Evolutionary conservation across 2,329 filamentous ascomycete species (phyloP), one percentile per base, ranked within the genome.

Genomic region (Epicoccum nigrum): DNA sequence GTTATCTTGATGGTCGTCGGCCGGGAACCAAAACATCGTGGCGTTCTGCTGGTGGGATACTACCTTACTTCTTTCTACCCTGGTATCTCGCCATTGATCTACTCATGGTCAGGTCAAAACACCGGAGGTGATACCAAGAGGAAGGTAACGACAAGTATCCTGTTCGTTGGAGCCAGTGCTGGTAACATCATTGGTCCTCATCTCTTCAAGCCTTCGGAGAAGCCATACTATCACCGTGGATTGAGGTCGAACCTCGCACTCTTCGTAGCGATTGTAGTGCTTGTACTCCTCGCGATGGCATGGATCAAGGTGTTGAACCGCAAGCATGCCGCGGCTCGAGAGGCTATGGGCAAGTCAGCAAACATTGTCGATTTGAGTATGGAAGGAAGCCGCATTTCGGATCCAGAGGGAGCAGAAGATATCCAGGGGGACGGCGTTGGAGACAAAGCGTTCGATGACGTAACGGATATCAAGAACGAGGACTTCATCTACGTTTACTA

Each of bases 61-160:
- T 85, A 84, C 50, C 73, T 85, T 43, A 82, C 84, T 32, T 85
- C 81, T 0, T 78, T 85, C 7, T 85, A 86, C 43, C 82, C 83
- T 0, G 84, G 79, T 5, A 83, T 83, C 52, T 79, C 85, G 3
- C 85, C 83, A 0, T 70, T 86, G 23, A 81, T 86, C 32, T 86
- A 83, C 56, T 81, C 81, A 0, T 86, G 83, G 83, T 82, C 81
- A 1, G 77, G 81, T 2, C 82, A 84, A 54, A 86, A 87, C 56
- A 86, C 86, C 0, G 86, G 82, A 0, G 86, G 86, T 1, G 85
- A 89, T 63, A 89, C 86, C 0, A 89, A 89, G 71, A 83, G 84
- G 56, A 88, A 88, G 63, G 81, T 82, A 8, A 86, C 82, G 0
- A 87, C 85, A 0, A 85, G 81, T 11, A 76, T 87, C 6, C 75